Conservation (phyloP, 2,329 filamentous ascomycete genomes). For the Trichoderma lentiforme region DNA sequence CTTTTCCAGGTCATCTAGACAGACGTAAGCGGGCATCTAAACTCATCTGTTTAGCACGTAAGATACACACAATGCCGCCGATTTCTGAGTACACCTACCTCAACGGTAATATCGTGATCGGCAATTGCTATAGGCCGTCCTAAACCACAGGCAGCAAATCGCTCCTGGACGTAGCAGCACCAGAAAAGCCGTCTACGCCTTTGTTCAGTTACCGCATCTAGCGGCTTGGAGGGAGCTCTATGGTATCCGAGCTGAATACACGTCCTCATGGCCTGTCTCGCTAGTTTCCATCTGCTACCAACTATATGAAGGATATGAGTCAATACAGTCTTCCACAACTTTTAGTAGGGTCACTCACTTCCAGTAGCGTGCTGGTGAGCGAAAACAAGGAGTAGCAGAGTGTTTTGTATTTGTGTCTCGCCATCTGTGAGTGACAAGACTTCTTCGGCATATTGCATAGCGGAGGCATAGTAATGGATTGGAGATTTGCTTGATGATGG, state of each 20-base stretch:
- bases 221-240: not conserved
- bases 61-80: not conserved
- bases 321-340: not conserved
- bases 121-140: not conserved
- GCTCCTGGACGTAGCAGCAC: not conserved
- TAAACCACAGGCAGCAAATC: not conserved
- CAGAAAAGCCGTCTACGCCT: not conserved
- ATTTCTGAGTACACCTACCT: not conserved
- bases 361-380: not conserved
- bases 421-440: not conserved
- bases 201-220: not conserved
- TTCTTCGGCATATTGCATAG: not conserved
- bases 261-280: not conserved
- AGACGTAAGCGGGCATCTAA: not conserved
- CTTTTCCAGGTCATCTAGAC: not conserved
- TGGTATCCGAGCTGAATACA: not conserved
- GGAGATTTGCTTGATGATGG: not conserved
- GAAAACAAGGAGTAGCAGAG: not conserved
- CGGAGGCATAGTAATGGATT: not conserved
- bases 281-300: not conserved
- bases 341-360: not conserved
- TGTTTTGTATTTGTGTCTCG: not conserved
- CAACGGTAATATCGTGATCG: not conserved
- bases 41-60: not conserved
- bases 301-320: not conserved